Percentiles rank a stretch among this genome's conserved stretches.
These are phyloP conservation scores for Fraxinus floribunda DNA, from an alignment of 305 asterid species.

Conservation along the genomic window DNA sequence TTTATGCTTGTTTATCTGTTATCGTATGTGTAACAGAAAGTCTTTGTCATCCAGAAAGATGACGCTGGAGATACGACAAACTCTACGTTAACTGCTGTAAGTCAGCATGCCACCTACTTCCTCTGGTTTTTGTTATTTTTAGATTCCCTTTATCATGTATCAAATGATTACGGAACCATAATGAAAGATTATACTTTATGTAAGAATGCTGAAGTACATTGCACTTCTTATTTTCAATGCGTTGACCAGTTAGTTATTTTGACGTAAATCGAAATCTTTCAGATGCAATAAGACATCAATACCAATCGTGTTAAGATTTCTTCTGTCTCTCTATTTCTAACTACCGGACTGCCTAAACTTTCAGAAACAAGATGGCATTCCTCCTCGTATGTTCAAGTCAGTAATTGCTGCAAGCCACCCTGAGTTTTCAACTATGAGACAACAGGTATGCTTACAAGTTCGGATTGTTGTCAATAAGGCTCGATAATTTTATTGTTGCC, in stretches of 20 bases:
- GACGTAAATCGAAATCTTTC: slow-evolving; percentile 13
- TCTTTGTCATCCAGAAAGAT: slow-evolving; percentile 43
- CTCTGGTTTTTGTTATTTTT: slow-evolving; percentile 3
- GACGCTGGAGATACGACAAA: slow-evolving; percentile 39
- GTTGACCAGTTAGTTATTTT: slow-evolving; percentile 4
- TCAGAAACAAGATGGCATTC: slow-evolving; percentile 93
- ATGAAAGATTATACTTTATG: neutral
- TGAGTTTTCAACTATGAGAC: slow-evolving; percentile 95
- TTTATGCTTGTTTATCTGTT: slow-evolving; percentile 7
- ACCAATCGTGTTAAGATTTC: slow-evolving; percentile 13
- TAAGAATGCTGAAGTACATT: neutral
- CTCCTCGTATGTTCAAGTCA: slow-evolving; percentile 97
- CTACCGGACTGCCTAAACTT: slow-evolving; percentile 29
- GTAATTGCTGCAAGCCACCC: slow-evolving; percentile 97
- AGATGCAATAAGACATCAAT: slow-evolving; percentile 6
- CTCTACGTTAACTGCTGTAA: slow-evolving; percentile 44
- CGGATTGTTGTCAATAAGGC: slow-evolving; percentile 19
- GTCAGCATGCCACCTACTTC: slow-evolving; percentile 13
- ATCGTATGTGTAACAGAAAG: slow-evolving; percentile 19
- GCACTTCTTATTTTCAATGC: neutral
- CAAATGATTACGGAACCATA: slow-evolving; percentile 3
- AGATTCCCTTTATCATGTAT: slow-evolving; percentile 5
- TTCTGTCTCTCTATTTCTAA: slow-evolving; percentile 16
- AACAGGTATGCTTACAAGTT: slow-evolving; percentile 59
- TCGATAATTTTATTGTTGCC: neutral